Base-by-base conservation (phyloP, 495 filamentous ascomycete species). In the Penicillium robsamsonii region DNA sequence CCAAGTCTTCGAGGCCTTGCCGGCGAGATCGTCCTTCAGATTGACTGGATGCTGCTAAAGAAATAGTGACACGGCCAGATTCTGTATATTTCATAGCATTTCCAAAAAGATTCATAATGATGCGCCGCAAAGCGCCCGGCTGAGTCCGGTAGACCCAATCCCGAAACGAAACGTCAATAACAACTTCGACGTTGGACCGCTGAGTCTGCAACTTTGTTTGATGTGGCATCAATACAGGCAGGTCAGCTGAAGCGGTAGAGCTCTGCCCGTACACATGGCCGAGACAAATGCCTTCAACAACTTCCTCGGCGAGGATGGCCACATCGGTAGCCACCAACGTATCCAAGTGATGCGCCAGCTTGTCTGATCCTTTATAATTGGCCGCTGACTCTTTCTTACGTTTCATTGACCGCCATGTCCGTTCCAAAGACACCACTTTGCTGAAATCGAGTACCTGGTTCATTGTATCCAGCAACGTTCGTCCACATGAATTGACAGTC, bases 51-150 rank as follows among this genome's bases (percentile, higher is more conserved):
- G 81, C 76, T 41, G 76, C 78, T 15, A 91, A 67, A 0, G 70
- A 79, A 13, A 93, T 69, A 5, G 79, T 78, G 30, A 95, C 87
- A 49, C 75, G 83, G 5, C 90, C 90, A 2, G 75, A 69, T 8
- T 76, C 76, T 6, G 86, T 91, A 60, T 90, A 92, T 60, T 95
- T 95, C 61, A 93, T 79, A 0, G 90, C 84, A 67, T 95, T 95
- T 17, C 90, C 87, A 52, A 91, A 86, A 2, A 93, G 58, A 60
- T 95, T 92, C 86, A 91, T 89, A 31, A 94, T 80, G 41, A 92
- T 81, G 3, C 90, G 82, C 17, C 87, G 80, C 38, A 91, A 70
- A 3, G 88, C 89, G 5, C 88, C 88, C 0, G 87, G 86, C 40
- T 92, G 86, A 0, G 84, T 83, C 5, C 75, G 74, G 67, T 89